These are phyloP conservation scores for Udeniomyces megalosporus DNA, from an alignment of 768 basidiomycete genomes.

Conservation along the genomic window DNA sequence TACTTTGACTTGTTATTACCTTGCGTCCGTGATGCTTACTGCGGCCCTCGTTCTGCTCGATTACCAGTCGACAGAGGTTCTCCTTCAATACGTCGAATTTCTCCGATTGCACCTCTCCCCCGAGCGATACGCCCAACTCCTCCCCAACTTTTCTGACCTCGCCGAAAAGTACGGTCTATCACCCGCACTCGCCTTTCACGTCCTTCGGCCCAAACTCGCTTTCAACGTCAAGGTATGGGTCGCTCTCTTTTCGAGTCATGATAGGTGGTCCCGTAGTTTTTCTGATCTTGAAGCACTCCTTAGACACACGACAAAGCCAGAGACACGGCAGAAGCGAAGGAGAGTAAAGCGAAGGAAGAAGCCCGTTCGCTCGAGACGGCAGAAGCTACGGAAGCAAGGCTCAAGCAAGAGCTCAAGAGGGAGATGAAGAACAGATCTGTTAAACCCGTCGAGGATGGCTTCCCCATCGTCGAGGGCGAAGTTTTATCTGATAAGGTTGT, in stretches of 20 bases:
- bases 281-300: no score
- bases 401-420: constrained; percentile 5
- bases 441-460: no score
- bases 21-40: neutral
- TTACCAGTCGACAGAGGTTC: constrained; percentile 40
- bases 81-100: constrained; percentile 82
- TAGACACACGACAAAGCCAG: neutral
- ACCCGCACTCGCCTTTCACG: constrained; percentile 81
- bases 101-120: constrained; percentile 55
- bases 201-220: constrained; percentile 48
- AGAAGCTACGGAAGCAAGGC: constrained; percentile 20
- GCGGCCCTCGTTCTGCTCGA: neutral
- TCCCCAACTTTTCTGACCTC: constrained; percentile 61
- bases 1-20: neutral
- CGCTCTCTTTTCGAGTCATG: neutral
- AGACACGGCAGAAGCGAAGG: neutral
- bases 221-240: constrained; percentile 17
- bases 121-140: constrained; percentile 54
- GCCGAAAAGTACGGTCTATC: constrained; percentile 62
- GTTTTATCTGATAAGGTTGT: neutral
- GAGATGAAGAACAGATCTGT: neutral
- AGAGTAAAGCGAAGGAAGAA: neutral
- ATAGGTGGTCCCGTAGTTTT: no score
- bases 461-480: no score
- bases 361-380: neutral